Conservation (phyloP, 345 rosid genomes). For the Psidium guajava region DNA sequence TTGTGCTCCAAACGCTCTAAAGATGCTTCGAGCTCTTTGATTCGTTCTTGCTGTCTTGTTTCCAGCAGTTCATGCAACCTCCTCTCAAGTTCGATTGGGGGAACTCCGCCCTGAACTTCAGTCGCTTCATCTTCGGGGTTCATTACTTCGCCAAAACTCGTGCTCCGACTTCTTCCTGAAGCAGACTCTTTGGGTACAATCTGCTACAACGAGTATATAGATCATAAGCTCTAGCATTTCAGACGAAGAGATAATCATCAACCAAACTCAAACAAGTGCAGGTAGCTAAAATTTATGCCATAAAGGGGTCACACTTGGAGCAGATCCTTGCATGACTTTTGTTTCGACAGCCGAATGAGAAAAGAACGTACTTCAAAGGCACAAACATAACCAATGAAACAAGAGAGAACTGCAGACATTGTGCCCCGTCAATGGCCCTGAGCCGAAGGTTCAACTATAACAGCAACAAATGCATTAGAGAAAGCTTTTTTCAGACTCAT, state of each 20-base stretch:
- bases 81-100: slow-evolving; percentile 57
- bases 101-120: slow-evolving; percentile 28
- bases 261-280: neutral
- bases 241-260: neutral
- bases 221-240: neutral
- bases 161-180: neutral
- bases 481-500: neutral
- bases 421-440: neutral
- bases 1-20: slow-evolving; percentile 23
- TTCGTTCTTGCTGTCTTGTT: slow-evolving; percentile 53
- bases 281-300: neutral
- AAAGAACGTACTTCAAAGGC: neutral
- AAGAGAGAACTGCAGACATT: neutral
- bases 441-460: neutral
- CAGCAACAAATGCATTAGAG: neutral
- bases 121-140: slow-evolving; percentile 7
- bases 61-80: slow-evolving; percentile 56
- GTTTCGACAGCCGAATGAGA: neutral
- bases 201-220: neutral
- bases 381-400: neutral
- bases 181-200: neutral
- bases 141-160: slow-evolving; percentile 24
- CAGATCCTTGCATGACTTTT: neutral
- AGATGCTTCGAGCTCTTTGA: slow-evolving; percentile 53
- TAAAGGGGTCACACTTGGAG: neutral